These are phyloP conservation scores for Colletotrichum orbiculare DNA, from an alignment of 2,329 filamentous ascomycete species.

Conservation along the genomic window DNA sequence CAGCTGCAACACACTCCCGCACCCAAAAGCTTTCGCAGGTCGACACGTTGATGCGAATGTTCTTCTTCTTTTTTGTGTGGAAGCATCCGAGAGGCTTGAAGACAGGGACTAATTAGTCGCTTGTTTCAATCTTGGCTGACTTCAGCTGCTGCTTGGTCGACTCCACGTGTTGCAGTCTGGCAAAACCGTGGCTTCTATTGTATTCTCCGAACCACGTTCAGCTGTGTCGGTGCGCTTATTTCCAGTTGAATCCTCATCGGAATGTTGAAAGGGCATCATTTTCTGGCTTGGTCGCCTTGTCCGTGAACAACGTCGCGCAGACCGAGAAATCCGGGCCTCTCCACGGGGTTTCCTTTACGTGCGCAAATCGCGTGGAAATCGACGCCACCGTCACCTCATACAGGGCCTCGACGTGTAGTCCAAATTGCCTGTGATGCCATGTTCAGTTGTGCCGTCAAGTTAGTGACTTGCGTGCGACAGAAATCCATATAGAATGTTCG, in stretches of 20 bases:
- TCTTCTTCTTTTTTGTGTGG: neutral
- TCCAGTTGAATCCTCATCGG: no score
- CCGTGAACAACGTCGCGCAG: constrained; percentile 4
- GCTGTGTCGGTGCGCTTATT: neutral
- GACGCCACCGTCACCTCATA: constrained; percentile 10
- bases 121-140: constrained; percentile 7
- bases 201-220: constrained; percentile 14
- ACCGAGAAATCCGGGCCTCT: neutral
- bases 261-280: no score
- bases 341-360: neutral
- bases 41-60: no score
- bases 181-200: neutral
- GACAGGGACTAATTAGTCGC: neutral
- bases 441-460: constrained; percentile 12
- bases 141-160: constrained; percentile 5
- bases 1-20: no score
- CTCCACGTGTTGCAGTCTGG: neutral
- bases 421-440: constrained; percentile 4
- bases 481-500: constrained; percentile 16
- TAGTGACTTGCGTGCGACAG: constrained; percentile 22
- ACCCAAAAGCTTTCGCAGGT: no score
- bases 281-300: neutral
- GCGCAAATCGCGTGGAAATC: constrained; percentile 21
- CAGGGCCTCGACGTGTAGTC: neutral
- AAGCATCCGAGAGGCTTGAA: neutral